Evolutionary conservation across 345 rosid genomes (phyloP).

Genomic region (Linum lewisii): DNA sequence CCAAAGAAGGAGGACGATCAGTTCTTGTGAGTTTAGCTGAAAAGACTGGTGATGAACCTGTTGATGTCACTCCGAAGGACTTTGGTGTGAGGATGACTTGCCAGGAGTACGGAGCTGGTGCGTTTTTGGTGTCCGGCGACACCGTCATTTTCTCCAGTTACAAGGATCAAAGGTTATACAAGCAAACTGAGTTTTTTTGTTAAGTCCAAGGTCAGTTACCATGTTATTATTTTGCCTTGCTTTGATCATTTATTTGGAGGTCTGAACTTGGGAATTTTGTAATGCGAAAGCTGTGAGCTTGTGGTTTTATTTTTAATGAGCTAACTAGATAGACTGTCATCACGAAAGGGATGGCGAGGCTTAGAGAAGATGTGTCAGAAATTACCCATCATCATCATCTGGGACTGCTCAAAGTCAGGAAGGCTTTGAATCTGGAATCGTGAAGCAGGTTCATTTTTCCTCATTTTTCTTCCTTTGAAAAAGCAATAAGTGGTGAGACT

Average conservation of each 20-base stretch:
- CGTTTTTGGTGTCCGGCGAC: conserved; percentile 47
- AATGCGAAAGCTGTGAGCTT: too few species aligned
- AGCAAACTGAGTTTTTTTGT: conserved; percentile 36
- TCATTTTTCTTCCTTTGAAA: too few species aligned
- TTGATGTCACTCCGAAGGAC: conserved; percentile 75
- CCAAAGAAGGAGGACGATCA: conserved; percentile 63
- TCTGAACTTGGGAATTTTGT: conserved; percentile 5
- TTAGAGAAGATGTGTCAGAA: too few species aligned
- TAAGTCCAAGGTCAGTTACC: conserved; percentile 31
- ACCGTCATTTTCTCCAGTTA: conserved; percentile 68
- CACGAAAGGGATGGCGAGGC: too few species aligned
- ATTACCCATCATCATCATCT: too few species aligned
- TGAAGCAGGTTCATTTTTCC: too few species aligned
- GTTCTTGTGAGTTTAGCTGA: conserved; percentile 59
- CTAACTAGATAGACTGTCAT: too few species aligned
- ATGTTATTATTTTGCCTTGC: neutral
- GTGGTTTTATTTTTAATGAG: too few species aligned
- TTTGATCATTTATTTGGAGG: too few species aligned
- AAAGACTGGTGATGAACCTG: conserved; percentile 41
- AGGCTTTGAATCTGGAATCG: too few species aligned
- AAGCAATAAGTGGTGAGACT: too few species aligned
- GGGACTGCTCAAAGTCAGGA: too few species aligned
- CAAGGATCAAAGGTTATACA: conserved; percentile 78
- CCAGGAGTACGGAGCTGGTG: conserved; percentile 97
- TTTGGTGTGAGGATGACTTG: conserved; percentile 64